Conservation (phyloP, 805 yeast genomes). For the Hanseniaspora nectarophila region DNA sequence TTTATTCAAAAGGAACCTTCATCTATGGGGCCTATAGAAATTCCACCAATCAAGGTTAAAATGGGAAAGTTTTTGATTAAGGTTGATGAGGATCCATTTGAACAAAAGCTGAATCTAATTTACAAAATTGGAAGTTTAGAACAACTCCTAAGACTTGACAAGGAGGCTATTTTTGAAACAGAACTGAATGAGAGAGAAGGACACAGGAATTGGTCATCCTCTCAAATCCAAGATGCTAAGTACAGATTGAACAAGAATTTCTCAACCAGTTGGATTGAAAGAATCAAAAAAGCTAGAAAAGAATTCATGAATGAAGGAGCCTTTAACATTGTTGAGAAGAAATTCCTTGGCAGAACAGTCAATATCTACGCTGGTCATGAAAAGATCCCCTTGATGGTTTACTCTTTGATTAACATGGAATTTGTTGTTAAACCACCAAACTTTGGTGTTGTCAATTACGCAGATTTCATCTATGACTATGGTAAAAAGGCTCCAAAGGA, state of each 20-base stretch:
- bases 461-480: constrained; percentile 30
- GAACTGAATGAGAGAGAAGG: constrained; percentile 5
- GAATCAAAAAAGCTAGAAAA: constrained; percentile 26
- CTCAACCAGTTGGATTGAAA: constrained; percentile 33
- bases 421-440: constrained; percentile 26
- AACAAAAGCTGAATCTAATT: constrained; percentile 45
- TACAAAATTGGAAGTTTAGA: constrained; percentile 48
- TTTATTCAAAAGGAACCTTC: constrained; percentile 23
- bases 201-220: neutral
- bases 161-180: constrained; percentile 26
- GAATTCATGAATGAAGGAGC: constrained; percentile 24
- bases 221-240: constrained; percentile 1
- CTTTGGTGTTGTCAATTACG: constrained; percentile 22
- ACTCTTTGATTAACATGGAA: constrained; percentile 21
- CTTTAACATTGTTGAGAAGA: constrained; percentile 17
- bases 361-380: constrained; percentile 21
- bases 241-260: constrained; percentile 26
- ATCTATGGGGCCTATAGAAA: constrained; percentile 23
- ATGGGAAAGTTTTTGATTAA: constrained; percentile 35
- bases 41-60: constrained; percentile 36
- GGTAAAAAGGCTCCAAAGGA: constrained; percentile 46
- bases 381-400: constrained; percentile 23
- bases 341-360: constrained; percentile 20
- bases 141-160: constrained; percentile 39
- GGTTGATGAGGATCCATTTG: constrained; percentile 57